phyloP scores from a whole-genome alignment of 2,329 filamentous ascomycete genomes.

The Colletotrichum magnum region DNA sequence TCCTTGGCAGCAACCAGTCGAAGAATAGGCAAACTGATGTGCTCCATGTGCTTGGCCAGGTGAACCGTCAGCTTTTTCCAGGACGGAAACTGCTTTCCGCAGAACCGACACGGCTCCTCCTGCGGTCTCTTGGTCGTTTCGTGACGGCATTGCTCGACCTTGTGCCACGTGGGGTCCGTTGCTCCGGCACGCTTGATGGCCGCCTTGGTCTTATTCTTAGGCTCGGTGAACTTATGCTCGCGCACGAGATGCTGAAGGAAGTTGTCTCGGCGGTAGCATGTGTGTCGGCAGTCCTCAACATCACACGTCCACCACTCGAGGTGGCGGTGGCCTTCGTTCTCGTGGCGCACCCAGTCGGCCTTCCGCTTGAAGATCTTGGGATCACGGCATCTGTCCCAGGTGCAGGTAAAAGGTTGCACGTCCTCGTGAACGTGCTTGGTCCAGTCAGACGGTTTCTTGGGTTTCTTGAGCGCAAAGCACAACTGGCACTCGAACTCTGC shows the following conservation, averaged over 20 bases:
- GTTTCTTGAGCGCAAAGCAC: slow-evolving; percentile 88
- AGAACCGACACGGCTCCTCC: slow-evolving; percentile 90
- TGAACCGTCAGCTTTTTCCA: slow-evolving; percentile 98
- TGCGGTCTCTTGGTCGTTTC: slow-evolving; percentile 76
- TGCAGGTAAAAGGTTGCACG: slow-evolving; percentile 93
- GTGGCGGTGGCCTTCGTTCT: slow-evolving; percentile 91
- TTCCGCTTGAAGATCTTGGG: slow-evolving; percentile 95
- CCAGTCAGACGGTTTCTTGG: slow-evolving; percentile 95
- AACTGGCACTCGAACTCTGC: slow-evolving; percentile 92
- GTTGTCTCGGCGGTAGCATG: slow-evolving; percentile 90
- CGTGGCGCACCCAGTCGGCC: slow-evolving; percentile 95
- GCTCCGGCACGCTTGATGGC: slow-evolving; percentile 72
- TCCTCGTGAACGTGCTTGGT: slow-evolving; percentile 97
- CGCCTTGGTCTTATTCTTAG: slow-evolving; percentile 82
- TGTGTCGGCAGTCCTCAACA: slow-evolving; percentile 83
- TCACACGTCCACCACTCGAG: slow-evolving; percentile 93
- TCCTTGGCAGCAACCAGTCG: slow-evolving; percentile 67
- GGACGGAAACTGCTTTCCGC: slow-evolving; percentile 81
- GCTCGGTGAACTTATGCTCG: slow-evolving; percentile 89
- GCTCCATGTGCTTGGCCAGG: slow-evolving; percentile 93
- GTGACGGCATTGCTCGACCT: slow-evolving; percentile 83
- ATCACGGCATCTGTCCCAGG: slow-evolving; percentile 85
- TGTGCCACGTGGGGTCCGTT: slow-evolving; percentile 78
- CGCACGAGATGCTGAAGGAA: slow-evolving; percentile 93
- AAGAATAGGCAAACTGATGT: slow-evolving; percentile 87